Evolutionary conservation across 495 filamentous ascomycete species (phyloP).

Genomic region (Penicillium crystallinum): DNA sequence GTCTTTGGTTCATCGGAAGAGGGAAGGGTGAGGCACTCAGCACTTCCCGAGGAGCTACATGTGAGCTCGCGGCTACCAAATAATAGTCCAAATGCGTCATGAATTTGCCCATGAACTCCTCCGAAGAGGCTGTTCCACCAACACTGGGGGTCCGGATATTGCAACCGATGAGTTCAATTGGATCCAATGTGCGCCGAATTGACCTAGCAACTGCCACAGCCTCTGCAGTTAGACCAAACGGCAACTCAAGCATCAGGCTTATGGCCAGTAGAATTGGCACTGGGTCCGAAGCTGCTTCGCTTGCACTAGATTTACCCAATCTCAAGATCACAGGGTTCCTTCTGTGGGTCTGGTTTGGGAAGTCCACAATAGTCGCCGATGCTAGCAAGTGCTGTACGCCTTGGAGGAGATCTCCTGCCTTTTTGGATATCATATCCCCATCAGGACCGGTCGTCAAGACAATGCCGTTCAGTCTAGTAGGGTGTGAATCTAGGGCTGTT

Average conservation of each 20-base stretch:
- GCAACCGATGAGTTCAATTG: slow-evolving; percentile 3
- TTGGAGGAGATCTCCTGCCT: neutral
- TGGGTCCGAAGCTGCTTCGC: neutral
- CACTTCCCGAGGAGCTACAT: neutral
- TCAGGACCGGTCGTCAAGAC: neutral
- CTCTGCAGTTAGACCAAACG: slow-evolving; percentile 2
- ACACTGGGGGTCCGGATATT: slow-evolving; percentile 1
- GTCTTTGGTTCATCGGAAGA: neutral
- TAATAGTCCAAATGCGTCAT: neutral
- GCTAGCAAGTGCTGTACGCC: neutral
- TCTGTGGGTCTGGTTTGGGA: neutral
- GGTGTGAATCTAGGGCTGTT: neutral
- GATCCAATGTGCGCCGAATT: slow-evolving; percentile 4
- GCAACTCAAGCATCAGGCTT: slow-evolving; percentile 3
- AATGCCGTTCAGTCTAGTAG: neutral
- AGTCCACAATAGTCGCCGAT: neutral
- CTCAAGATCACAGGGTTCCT: neutral
- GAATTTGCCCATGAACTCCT: neutral
- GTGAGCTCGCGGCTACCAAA: neutral
- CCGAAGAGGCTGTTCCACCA: neutral
- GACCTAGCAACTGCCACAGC: neutral
- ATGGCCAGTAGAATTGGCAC: neutral
- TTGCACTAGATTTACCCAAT: neutral
- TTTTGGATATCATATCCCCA: neutral
- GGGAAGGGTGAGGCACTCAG: neutral